Evolutionary conservation across 805 yeast species (phyloP), one percentile per base, ranked within the genome.

Genomic region (Nakazawaea peltata): DNA sequence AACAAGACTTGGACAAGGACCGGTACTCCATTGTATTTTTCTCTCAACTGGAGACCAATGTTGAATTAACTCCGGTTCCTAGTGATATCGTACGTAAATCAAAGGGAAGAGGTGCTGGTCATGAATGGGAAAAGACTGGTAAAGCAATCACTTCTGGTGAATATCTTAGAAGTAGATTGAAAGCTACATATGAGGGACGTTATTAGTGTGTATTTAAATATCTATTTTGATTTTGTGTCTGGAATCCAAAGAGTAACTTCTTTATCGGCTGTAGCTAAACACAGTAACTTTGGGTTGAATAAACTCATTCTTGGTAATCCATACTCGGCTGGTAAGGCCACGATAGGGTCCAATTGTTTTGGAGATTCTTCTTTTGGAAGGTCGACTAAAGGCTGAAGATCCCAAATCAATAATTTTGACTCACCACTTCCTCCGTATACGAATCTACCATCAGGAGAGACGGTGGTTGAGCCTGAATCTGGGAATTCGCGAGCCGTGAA

Each of bases 11-110:
- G 44, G 77, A 78, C 14, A 63, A 61, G 34, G 83, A 76, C 44
- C 61, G 90, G 35, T 80, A 80, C 50, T 77, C 86, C 1, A 75
- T 78, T 43, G 88, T 77, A 5, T 81, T 75, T 44, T 81, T 81
- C 60, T 68, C 76, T 36, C 84, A 79, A 45, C 85, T 87, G 2
- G 74, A 71, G 43, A 67, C 75, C 41, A 69, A 65, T 11, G 67
- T 77, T 1, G 53, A 61, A 38, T 58, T 80, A 39, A 71, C 61
- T 40, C 82, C 84, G 4, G 77, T 80, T 18, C 85, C 85, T 8
- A 69, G 80, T 44, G 61, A 58, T 4, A 11, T 34, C 5, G 37
- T 44, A 5, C 26, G 31, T 12, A 17, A 19, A 12, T 19, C 16
- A 2, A 23, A 16, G 4, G 32, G 30, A 25, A 12, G 31, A n/a